Evolutionary conservation across 1,284 basidiomycete genomes (phyloP), one percentile per base, ranked within the genome.

Genomic region (Ceratobasidium sp.): DNA sequence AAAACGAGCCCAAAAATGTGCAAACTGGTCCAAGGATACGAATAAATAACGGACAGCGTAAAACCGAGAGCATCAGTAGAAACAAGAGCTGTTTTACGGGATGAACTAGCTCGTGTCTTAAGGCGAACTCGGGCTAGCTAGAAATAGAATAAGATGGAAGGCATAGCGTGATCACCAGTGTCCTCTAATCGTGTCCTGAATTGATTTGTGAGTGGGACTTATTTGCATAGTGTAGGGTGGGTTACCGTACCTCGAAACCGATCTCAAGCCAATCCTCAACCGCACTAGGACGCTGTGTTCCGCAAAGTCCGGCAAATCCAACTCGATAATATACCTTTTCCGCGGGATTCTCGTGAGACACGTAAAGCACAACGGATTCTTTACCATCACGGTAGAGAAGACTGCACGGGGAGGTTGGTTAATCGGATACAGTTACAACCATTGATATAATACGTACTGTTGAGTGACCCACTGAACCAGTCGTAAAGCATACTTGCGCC

Each of bases 231-330:
- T 20, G 10, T 4, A 20, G 23, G n/a, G 13, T 23, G 89, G 90
- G 84, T 2, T 82, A 79, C 20, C 90, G 87, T 64, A 82, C 76
- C 80, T 90, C 87, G 78, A 91, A 90, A 0, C 90, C 90, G 74
- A 90, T 82, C 78, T 92, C 91, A 2, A 89, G 80, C 90, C 90
- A 91, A 7, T 82, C 83, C 54, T 90, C 88, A 3, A 88, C 86
- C 3, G 31, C 26, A 20, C 42, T 26, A 13, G 77, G 76, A 31
- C 78, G 78, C 20, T 81, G 80, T 7, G 82, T 78, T 37, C 85
- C 86, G 6, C 80, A 83, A 11, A 90, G 83, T 2, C 90, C 90
- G 4, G 84, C 82, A 78, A 91, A 92, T 0, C 90, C 90, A 15
- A 91, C 89, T 5, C 85, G 85, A 61, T 85, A 81, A 80, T 91